These are phyloP conservation scores for Tricholoma sp. DNA, from an alignment of 768 basidiomycete genomes.

Conservation along the genomic window DNA sequence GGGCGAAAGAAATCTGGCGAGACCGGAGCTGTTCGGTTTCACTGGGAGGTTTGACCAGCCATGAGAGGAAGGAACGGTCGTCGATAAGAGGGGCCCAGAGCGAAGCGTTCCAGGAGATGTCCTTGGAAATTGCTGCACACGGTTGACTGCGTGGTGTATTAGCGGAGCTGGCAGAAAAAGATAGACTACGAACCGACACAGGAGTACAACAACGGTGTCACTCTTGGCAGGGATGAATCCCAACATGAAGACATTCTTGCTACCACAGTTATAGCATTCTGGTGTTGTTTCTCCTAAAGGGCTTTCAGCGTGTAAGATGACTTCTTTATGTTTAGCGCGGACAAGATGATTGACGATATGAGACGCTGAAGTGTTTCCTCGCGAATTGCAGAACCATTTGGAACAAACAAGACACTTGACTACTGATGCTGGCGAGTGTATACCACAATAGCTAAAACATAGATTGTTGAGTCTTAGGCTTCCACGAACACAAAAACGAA, in stretches of 20 bases:
- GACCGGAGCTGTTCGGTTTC: constrained; percentile 96
- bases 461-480: constrained; percentile 7
- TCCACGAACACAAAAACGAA: neutral
- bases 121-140: constrained; percentile 93
- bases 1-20: constrained; percentile 93
- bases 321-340: constrained; percentile 98
- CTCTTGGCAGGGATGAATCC: constrained; percentile 99
- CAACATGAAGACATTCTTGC: constrained; percentile 99
- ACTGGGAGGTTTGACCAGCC: constrained; percentile 96
- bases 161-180: constrained; percentile 2
- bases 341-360: constrained; percentile 99
- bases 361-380: constrained; percentile 95
- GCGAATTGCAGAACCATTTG: constrained; percentile 99
- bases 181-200: constrained; percentile 73
- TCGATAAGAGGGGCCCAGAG: constrained; percentile 99
- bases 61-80: constrained; percentile 97
- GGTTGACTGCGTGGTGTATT: constrained; percentile 67
- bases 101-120: constrained; percentile 97
- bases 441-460: constrained; percentile 83
- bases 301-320: constrained; percentile 91
- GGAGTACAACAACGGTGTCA: constrained; percentile 95
- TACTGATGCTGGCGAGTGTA: constrained; percentile 94
- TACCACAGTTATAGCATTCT: constrained; percentile 98
- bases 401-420: constrained; percentile 91
- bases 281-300: constrained; percentile 96